Percentiles rank a stretch among this genome's conserved stretches.
These are phyloP conservation scores for Periconia digitata DNA, from an alignment of 2,329 filamentous ascomycete species.

Conservation along the genomic window DNA sequence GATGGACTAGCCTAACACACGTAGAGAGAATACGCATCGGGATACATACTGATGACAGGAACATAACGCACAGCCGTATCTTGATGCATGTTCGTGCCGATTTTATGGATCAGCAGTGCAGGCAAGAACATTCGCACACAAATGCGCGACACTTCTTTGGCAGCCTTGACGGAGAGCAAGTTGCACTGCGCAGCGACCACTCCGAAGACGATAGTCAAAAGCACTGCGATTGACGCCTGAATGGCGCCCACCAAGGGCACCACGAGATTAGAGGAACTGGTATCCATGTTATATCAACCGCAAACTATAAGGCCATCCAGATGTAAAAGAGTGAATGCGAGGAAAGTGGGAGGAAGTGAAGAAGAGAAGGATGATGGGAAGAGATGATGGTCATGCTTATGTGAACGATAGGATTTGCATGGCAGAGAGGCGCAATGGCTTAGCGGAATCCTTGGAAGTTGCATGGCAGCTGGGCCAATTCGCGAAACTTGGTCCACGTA, in stretches of 20 bases:
- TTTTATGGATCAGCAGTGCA: slow-evolving; percentile 55
- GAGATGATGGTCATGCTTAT: background rate
- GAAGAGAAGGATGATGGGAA: background rate
- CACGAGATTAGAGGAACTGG: slow-evolving; percentile 31
- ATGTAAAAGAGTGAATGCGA: background rate
- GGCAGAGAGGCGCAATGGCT: background rate
- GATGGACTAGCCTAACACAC: background rate
- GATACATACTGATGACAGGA: slow-evolving; percentile 48
- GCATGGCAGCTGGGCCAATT: too few relatives aligned
- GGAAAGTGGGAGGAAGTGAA: background rate
- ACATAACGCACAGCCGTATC: slow-evolving; percentile 53
- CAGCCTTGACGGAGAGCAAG: slow-evolving; percentile 50
- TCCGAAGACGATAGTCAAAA: slow-evolving; percentile 57
- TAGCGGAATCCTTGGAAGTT: background rate
- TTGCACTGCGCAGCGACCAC: slow-evolving; percentile 54
- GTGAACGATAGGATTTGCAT: background rate
- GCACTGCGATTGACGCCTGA: slow-evolving; percentile 57
- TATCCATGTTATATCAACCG: slow-evolving; percentile 17
- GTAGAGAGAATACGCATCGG: slow-evolving; percentile 31
- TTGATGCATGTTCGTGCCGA: slow-evolving; percentile 54
- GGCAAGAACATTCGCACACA: slow-evolving; percentile 58
- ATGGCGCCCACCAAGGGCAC: slow-evolving; percentile 55
- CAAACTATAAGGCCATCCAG: too few relatives aligned
- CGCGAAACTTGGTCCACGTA: too few relatives aligned
- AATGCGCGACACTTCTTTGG: slow-evolving; percentile 56